Evolutionary conservation across 148 eudicot species (phyloP).

Genomic region (Vaccinium vitisidaea): DNA sequence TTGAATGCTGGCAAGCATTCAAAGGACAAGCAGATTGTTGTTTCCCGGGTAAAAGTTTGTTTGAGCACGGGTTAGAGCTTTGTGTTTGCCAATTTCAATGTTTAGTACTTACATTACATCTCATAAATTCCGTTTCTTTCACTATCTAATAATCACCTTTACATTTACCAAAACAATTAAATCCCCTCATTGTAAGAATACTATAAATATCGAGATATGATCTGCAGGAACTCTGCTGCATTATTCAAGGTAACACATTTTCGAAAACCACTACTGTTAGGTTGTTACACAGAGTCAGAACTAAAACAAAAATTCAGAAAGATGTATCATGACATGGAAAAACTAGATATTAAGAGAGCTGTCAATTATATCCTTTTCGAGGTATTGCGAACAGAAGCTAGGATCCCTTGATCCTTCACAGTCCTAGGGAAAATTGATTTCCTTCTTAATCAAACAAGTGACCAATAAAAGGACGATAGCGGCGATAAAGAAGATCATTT

Average conservation of each 20-base stretch:
- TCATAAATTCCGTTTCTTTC: not conserved
- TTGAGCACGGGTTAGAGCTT: not conserved
- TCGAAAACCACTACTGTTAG: not conserved
- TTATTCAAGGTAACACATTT: not conserved
- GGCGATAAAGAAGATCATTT: not conserved
- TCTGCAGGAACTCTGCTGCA: not conserved
- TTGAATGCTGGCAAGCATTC: not conserved
- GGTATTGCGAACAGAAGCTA: not conserved
- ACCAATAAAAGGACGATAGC: not conserved
- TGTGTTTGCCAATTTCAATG: not conserved
- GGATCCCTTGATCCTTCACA: not conserved
- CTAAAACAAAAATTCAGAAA: no score
- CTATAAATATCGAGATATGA: not conserved
- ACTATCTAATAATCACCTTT: no score
- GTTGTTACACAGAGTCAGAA: not conserved
- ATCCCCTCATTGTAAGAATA: not conserved
- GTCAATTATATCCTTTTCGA: not conserved
- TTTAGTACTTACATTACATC: no score
- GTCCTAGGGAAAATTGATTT: not conserved
- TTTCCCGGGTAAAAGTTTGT: not conserved
- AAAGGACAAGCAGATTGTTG: not conserved
- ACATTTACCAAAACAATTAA: not conserved
- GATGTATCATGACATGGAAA: not conserved
- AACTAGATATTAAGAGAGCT: not conserved
- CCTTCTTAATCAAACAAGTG: constrained; percentile 6